Conservation (phyloP, 2,329 filamentous ascomycete genomes). For the Paecilomyces sp. region DNA sequence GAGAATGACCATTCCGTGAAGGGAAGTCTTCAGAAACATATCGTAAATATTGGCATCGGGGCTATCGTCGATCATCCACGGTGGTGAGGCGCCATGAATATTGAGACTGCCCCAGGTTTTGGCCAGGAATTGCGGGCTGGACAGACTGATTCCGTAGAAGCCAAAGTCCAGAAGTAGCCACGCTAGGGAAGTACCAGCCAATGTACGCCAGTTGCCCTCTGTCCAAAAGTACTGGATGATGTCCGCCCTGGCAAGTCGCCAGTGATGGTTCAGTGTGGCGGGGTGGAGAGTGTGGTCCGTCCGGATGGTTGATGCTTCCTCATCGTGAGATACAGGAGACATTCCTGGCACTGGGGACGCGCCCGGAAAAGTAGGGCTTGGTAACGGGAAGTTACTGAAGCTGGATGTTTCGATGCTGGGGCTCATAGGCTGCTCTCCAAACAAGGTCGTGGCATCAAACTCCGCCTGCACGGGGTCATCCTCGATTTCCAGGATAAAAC, state of each 20-base stretch:
- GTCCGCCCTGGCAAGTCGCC: slow-evolving; percentile 30
- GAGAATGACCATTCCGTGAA: slow-evolving; percentile 32
- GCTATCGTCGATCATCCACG: slow-evolving; percentile 28
- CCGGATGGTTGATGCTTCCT: slow-evolving; percentile 15
- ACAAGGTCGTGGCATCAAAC: slow-evolving; percentile 53
- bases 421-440: slow-evolving; percentile 33
- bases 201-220: slow-evolving; percentile 36
- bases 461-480: slow-evolving; percentile 54
- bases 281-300: slow-evolving; percentile 20
- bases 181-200: slow-evolving; percentile 41
- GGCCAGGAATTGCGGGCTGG: slow-evolving; percentile 34
- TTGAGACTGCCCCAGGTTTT: slow-evolving; percentile 33
- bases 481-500: slow-evolving; percentile 60
- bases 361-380: neutral
- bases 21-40: slow-evolving; percentile 32
- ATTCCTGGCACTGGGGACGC: neutral
- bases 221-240: slow-evolving; percentile 36
- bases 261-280: slow-evolving; percentile 35
- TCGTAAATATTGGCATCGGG: slow-evolving; percentile 36
- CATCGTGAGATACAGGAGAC: neutral
- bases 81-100: slow-evolving; percentile 19
- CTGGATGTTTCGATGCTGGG: slow-evolving; percentile 1
- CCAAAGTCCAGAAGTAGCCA: slow-evolving; percentile 54
- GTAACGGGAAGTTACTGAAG: neutral
- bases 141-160: slow-evolving; percentile 50